These are phyloP conservation scores for Hanseniaspora vineae DNA, from an alignment of 805 yeast genomes.

Conservation along the genomic window DNA sequence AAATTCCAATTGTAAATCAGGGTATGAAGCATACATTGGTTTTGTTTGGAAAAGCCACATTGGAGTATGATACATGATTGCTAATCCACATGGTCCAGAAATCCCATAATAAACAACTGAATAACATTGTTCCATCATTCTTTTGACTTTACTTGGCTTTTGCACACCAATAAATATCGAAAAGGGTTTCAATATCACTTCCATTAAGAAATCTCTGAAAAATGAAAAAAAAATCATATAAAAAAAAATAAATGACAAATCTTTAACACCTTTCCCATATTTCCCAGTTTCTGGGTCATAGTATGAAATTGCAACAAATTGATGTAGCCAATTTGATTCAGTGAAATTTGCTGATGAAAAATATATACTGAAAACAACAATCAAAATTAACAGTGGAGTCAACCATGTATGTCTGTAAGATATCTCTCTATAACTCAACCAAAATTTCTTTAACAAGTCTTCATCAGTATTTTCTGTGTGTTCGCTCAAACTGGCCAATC, in stretches of 20 bases:
- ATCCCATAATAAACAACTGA: conserved; percentile 68
- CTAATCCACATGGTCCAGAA: conserved; percentile 78
- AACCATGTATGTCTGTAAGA: conserved; percentile 57
- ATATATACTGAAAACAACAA: conserved; percentile 30
- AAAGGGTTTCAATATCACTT: conserved; percentile 59
- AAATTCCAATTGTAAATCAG: conserved; percentile 63
- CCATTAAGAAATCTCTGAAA: conserved; percentile 84
- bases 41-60: conserved; percentile 84
- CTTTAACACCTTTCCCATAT: conserved; percentile 83
- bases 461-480: conserved; percentile 28
- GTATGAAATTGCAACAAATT: conserved; percentile 55
- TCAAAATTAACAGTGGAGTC: conserved; percentile 41
- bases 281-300: conserved; percentile 41
- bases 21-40: conserved; percentile 67
- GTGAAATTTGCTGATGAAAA: conserved; percentile 43
- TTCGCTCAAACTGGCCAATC: conserved; percentile 23
- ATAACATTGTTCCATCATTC: conserved; percentile 92
- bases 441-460: conserved; percentile 44
- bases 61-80: conserved; percentile 73
- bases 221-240: conserved; percentile 84
- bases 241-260: conserved; percentile 64
- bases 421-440: conserved; percentile 47
- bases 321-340: conserved; percentile 45
- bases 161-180: conserved; percentile 39
- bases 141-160: conserved; percentile 39